These are phyloP conservation scores for Mastigamoeba balamuthi DNA, from an alignment of 78 protist species.

Conservation along the genomic window DNA sequence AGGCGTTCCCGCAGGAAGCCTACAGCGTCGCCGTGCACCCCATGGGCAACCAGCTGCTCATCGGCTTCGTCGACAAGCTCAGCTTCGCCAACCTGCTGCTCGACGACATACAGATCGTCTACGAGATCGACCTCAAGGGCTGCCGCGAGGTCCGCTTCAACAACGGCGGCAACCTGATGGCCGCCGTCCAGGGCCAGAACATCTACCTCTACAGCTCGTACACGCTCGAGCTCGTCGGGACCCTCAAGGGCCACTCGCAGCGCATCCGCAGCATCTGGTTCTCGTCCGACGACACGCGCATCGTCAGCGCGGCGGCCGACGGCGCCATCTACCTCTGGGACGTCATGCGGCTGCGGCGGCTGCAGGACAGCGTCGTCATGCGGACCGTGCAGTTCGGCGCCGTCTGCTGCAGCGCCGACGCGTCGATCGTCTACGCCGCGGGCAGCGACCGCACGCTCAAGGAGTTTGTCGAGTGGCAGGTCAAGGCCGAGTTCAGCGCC, in stretches of 20 bases:
- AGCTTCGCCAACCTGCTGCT: constrained; percentile 29
- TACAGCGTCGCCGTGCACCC: constrained; percentile 33
- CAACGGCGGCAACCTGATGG: constrained; percentile 54
- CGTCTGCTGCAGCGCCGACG: constrained; percentile 12
- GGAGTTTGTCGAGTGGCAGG: not conserved
- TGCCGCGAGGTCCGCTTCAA: constrained; percentile 39
- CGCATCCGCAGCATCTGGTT: constrained; percentile 4
- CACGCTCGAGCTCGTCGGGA: constrained; percentile 34
- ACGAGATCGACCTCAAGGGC: constrained; percentile 15
- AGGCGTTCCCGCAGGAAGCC: constrained; percentile 14
- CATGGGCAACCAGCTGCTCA: constrained; percentile 24
- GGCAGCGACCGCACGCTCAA: constrained; percentile 25
- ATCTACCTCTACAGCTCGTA: constrained; percentile 36
- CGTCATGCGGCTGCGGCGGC: not conserved
- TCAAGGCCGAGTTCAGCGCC: not conserved
- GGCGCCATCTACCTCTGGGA: constrained; percentile 64
- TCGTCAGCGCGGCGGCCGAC: constrained; percentile 41
- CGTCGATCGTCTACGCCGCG: constrained; percentile 15
- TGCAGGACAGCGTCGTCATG: too few species aligned
- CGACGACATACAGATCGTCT: constrained; percentile 26
- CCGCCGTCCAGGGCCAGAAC: constrained; percentile 24
- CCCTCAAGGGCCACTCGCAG: constrained; percentile 31
- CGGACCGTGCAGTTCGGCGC: too few species aligned
- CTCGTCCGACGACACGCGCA: constrained; percentile 15
- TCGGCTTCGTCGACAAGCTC: constrained; percentile 58